Conservation (phyloP, 108 stramenopile species). For the Pseudonitzschia multistriata region DNA sequence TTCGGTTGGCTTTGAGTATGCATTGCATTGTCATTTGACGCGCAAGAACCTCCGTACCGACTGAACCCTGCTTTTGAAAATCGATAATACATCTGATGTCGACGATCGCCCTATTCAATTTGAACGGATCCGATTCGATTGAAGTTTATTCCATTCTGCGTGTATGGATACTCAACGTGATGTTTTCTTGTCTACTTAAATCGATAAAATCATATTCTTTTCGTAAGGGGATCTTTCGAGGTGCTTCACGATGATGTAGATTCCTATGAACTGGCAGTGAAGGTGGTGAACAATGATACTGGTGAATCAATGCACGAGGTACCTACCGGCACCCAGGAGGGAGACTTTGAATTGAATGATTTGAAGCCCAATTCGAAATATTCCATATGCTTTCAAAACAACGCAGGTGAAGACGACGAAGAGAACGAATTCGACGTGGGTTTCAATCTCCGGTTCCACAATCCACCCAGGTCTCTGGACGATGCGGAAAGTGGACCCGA, state of each 20-base stretch:
- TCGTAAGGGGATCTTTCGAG: slow-evolving; percentile 42
- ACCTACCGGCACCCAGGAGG: slow-evolving; percentile 47
- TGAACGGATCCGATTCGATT: too few relatives aligned
- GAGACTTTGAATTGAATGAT: slow-evolving; percentile 42
- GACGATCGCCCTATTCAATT: too few relatives aligned
- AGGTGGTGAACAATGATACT: slow-evolving; percentile 17
- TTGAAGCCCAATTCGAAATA: slow-evolving; percentile 29
- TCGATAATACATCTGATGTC: too few relatives aligned
- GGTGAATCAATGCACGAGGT: slow-evolving; percentile 47
- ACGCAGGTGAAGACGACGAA: slow-evolving; percentile 39
- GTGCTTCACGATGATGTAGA: slow-evolving; percentile 41
- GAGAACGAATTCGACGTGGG: slow-evolving; percentile 56
- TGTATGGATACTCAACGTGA: not conserved
- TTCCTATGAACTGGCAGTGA: slow-evolving; percentile 25
- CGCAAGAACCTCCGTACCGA: too few relatives aligned
- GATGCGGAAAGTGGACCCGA: slow-evolving; percentile 65
- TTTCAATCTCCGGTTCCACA: slow-evolving; percentile 54
- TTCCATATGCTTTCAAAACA: slow-evolving; percentile 65
- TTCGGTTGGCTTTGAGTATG: too few relatives aligned
- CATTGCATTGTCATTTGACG: too few relatives aligned
- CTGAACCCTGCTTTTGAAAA: too few relatives aligned
- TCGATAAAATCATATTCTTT: not conserved
- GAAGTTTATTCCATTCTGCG: too few relatives aligned
- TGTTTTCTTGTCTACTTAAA: not conserved
- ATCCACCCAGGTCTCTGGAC: slow-evolving; percentile 31